Base-by-base conservation (phyloP, 1,139 yeast genomes). In the Starmera stellimalicola region DNA sequence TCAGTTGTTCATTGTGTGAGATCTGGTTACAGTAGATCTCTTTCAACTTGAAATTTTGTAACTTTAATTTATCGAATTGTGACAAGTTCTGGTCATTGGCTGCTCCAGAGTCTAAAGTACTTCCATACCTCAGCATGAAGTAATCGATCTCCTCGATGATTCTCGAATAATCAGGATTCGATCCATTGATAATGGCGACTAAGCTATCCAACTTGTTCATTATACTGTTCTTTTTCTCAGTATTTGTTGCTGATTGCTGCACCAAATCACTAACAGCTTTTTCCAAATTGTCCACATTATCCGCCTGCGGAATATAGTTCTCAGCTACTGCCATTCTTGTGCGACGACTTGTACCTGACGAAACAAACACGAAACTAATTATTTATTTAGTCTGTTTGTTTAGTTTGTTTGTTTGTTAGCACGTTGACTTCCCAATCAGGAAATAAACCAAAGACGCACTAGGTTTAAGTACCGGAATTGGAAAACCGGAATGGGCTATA, bases 221-320 rank as follows among this genome's bases (percentile, higher is more conserved):
- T 2, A 43, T 41, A 14, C 32, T 28, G 24, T 35, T 35, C 35
- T 45, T 42, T 7, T 31, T 15, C 1, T 16, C 7, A 2, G 40
- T 35, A 19, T 40, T 39, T 16, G 32, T 20, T 2, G 23, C n/a
- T 2, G 43, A 26, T 1, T 35, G 31, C 2, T 16, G 26, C 7
- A 27, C 22, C 6, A 48, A 31, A 10, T 45, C 44, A 3, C n/a
- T 12, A 1, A 42, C 35, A 5, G 41, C 42, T 2, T 33, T 26
- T 12, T 31, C 35, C n/a, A 48, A 26, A 12, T 41, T 43, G 12
- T 36, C 38, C 8, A 47, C 33, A 29, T 47, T 45, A 33, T 47
- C 52, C 3, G 47, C 25, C 33, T 48, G 51, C 10, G 48, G 48
- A 1, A 36, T 34, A 22, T 41, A 44, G 27, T 37, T 43, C 16